These are phyloP conservation scores for Aspergillus egyptiacus DNA, from an alignment of 495 filamentous ascomycete genomes.

Conservation along the genomic window DNA sequence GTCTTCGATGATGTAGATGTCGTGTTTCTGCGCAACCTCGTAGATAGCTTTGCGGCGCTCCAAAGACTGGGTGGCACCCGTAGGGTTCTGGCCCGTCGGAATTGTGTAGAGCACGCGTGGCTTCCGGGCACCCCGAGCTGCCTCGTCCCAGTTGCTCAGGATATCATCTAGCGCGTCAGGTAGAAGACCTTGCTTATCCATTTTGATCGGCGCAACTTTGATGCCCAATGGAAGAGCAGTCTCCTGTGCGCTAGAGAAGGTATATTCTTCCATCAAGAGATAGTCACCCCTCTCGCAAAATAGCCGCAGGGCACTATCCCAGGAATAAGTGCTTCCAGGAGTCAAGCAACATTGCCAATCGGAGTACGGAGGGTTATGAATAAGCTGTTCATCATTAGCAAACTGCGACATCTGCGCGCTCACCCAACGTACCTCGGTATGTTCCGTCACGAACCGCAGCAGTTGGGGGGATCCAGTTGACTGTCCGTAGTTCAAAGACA, in stretches of 20 bases:
- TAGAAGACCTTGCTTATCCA: constrained; percentile 74
- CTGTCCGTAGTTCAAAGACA: constrained; percentile 87
- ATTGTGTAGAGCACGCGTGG: constrained; percentile 58
- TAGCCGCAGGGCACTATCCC: constrained; percentile 74
- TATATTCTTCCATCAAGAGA: constrained; percentile 79
- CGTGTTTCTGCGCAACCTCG: constrained; percentile 69
- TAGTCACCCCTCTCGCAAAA: constrained; percentile 66
- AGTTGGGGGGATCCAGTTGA: constrained; percentile 80
- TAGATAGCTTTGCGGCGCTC: constrained; percentile 67
- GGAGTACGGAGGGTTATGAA: constrained; percentile 51
- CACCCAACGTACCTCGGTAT: constrained; percentile 59
- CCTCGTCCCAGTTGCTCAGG: constrained; percentile 60
- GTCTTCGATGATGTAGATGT: constrained; percentile 85
- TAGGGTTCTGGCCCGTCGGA: constrained; percentile 82
- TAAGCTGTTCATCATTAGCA: constrained; percentile 24
- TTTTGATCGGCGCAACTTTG: constrained; percentile 61
- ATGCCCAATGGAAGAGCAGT: constrained; percentile 73
- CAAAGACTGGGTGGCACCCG: constrained; percentile 72
- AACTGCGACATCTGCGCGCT: neutral
- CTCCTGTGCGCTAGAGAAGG: constrained; percentile 77
- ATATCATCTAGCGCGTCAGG: constrained; percentile 60
- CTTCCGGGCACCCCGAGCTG: constrained; percentile 52
- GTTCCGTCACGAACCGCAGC: constrained; percentile 83
- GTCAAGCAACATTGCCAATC: constrained; percentile 79
- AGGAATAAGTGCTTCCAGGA: constrained; percentile 68